Percentiles rank a stretch among this genome's conserved stretches.
Conservation (phyloP, 192 early-diverging fungal genomes). For the Powellomyces hirtus region DNA sequence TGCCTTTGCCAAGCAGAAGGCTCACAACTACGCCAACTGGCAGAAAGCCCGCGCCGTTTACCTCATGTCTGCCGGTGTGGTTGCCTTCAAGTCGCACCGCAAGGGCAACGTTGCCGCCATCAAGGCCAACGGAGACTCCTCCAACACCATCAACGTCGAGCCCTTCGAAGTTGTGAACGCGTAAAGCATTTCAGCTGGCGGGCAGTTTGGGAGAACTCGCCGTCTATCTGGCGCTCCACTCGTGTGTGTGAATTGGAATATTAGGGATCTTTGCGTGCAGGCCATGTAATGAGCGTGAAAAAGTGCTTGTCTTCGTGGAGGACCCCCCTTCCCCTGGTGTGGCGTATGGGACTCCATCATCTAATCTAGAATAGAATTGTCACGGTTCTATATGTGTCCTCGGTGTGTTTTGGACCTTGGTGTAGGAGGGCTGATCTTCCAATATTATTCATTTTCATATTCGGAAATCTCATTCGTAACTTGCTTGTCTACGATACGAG, state of each 20-base stretch:
- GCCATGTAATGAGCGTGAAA: constrained; percentile 6
- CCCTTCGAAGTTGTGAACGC: not conserved
- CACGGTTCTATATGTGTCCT: too few species aligned
- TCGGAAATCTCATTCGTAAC: too few species aligned
- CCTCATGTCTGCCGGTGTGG: constrained; percentile 20
- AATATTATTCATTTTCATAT: too few species aligned
- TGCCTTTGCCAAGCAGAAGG: not conserved
- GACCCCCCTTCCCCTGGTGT: too few species aligned
- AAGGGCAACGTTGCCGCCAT: not conserved
- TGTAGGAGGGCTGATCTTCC: too few species aligned
- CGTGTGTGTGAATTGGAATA: not conserved
- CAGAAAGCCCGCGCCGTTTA: constrained; percentile 34
- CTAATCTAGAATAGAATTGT: too few species aligned
- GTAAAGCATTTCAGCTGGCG: not conserved
- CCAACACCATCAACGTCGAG: constrained; percentile 24
- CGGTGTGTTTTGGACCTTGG: too few species aligned
- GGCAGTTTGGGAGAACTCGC: not conserved
- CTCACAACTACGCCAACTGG: constrained; percentile 23
- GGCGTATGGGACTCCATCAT: too few species aligned
- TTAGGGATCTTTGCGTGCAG: not conserved
- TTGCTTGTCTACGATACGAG: too few species aligned
- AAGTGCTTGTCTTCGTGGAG: too few species aligned
- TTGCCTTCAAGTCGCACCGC: constrained; percentile 19
- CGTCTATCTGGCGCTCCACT: not conserved
- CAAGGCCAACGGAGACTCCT: constrained; percentile 15